Evolutionary conservation across 441 rosid genomes (phyloP), one percentile per base, ranked within the genome.

Genomic region (Macaranga tanarius): DNA sequence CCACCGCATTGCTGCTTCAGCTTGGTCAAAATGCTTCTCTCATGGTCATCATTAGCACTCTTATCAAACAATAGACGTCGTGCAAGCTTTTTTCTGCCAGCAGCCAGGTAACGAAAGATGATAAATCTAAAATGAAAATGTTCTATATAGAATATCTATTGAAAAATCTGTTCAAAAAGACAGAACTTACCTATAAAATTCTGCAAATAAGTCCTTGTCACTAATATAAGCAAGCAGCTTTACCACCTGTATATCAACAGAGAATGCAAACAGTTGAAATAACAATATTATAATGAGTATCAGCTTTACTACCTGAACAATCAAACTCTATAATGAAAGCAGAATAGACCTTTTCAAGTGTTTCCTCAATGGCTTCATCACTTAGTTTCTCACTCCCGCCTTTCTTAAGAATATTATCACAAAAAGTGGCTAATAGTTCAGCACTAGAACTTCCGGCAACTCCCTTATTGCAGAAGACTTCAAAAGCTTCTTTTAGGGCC

Each of bases 401-500:
- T 82, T 95, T 95, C 80, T 92, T 95, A 77, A 95, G 95, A 58
- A 95, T 86, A 82, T 95, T 91, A 77, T 95, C 96, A 65, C 98
- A 95, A 73, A 90, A 95, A n/a, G 93, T 90, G 34, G 98, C 97
- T 65, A 95, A 83, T 63, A 95, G 80, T 76, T 95, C 99, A 0
- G 99, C 97, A 90, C 96, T 92, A 4, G 99, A 90, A 76, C 97
- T 89, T 69, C 99, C 99, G 76, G 91, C 85, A 1, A 95, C 97
- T 34, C 86, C 87, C 85, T 95, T 95, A 80, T 91, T 93, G 86
- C 97, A 92, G 74, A 92, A 90, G 26, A 90, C 84, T 89, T 95
- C 98, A 79, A 96, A 92, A 75, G 99, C 99, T 75, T 92, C 99
- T 82, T 93, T 96, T 78, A 93, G 81, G 38, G 97, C 97, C 99